Evolutionary conservation across 2,329 filamentous ascomycete genomes (phyloP).

Genomic region (Aspergillus sp.): DNA sequence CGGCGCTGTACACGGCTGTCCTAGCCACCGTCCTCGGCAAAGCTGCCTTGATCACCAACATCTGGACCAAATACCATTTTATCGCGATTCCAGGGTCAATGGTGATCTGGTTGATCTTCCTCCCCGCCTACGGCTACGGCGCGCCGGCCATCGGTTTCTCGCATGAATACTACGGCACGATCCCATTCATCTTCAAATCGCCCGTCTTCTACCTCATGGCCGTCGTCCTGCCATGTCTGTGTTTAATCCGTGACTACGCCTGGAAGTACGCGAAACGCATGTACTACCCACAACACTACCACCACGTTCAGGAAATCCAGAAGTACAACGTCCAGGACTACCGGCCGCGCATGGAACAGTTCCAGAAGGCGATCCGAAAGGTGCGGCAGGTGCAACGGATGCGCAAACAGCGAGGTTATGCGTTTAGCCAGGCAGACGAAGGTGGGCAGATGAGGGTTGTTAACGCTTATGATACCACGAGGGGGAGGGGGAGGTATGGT

Average conservation of each 20-base stretch:
- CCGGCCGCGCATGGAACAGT: slow-evolving; percentile 96
- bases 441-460: slow-evolving; percentile 80
- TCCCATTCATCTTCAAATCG: slow-evolving; percentile 70
- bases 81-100: slow-evolving; percentile 92
- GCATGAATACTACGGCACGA: slow-evolving; percentile 73
- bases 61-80: slow-evolving; percentile 98
- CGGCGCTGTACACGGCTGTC: slow-evolving; percentile 87
- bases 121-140: slow-evolving; percentile 77
- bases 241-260: slow-evolving; percentile 76
- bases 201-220: slow-evolving; percentile 88
- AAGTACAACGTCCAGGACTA: slow-evolving; percentile 99
- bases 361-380: slow-evolving; percentile 98
- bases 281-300: slow-evolving; percentile 92
- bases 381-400: slow-evolving; percentile 96
- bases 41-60: slow-evolving; percentile 86
- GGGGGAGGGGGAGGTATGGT: slow-evolving; percentile 81
- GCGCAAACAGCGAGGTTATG: slow-evolving; percentile 97
- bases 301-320: slow-evolving; percentile 98
- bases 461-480: slow-evolving; percentile 96
- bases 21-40: slow-evolving; percentile 90
- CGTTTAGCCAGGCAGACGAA: slow-evolving; percentile 96
- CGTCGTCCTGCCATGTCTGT: slow-evolving; percentile 69
- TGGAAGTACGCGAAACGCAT: slow-evolving; percentile 98
- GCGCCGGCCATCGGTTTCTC: slow-evolving; percentile 77
- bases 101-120: slow-evolving; percentile 81